These are phyloP conservation scores for Lipomyces starkeyi DNA, from an alignment of 805 yeast species.

Conservation along the genomic window DNA sequence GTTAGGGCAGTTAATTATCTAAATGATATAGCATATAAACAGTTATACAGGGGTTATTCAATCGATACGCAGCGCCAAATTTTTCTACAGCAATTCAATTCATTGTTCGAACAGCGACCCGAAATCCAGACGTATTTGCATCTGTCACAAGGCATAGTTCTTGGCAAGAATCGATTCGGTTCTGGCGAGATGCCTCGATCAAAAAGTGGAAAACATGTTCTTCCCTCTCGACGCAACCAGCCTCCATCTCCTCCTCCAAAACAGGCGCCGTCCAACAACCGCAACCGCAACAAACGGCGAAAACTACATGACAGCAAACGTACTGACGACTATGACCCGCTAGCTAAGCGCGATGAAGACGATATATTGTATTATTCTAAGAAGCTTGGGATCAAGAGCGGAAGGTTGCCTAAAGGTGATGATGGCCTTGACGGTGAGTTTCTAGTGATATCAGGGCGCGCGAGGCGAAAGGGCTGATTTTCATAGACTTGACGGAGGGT, in stretches of 20 bases:
- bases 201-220: conserved; percentile 16
- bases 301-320: conserved; percentile 29
- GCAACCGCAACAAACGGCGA: conserved; percentile 15
- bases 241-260: background rate
- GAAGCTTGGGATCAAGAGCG: conserved; percentile 68
- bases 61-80: background rate
- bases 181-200: conserved; percentile 19
- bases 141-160: background rate
- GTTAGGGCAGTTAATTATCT: too few relatives aligned
- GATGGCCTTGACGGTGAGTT: conserved; percentile 65
- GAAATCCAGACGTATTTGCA: background rate
- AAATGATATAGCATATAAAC: background rate
- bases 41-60: conserved; percentile 2
- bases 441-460: background rate
- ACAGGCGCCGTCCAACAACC: background rate
- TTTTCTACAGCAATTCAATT: background rate
- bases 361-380: conserved; percentile 85
- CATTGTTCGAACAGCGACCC: too few relatives aligned
- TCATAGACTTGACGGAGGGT: conserved; percentile 73
- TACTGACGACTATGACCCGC: conserved; percentile 47
- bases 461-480: conserved; percentile 9
- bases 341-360: conserved; percentile 66
- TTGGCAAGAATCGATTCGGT: background rate
- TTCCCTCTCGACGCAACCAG: conserved; percentile 31
- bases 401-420: conserved; percentile 56